Percentiles rank a stretch among this genome's conserved stretches.
phyloP scores from a whole-genome alignment of 257 asterid genomes.

The Solanum paucissectum region DNA sequence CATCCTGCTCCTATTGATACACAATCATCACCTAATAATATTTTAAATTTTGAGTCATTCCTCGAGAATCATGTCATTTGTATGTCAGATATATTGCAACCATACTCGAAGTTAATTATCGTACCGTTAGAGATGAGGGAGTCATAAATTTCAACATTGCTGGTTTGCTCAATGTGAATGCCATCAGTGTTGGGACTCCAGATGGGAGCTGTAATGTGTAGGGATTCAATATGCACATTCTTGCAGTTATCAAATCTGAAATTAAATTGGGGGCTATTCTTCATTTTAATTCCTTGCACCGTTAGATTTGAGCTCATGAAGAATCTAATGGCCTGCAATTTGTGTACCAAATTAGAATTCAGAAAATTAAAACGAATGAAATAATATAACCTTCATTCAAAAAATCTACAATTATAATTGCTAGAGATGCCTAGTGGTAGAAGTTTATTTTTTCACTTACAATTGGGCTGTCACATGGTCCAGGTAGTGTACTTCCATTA shows the following conservation, averaged over 20 bases:
- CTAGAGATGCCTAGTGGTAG: not conserved
- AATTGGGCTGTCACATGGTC: constrained; percentile 57
- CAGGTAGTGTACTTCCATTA: constrained; percentile 27
- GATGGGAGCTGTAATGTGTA: constrained; percentile 40
- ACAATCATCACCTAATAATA: constrained; percentile 44
- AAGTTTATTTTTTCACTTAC: constrained; percentile 22
- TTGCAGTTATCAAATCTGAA: constrained; percentile 49
- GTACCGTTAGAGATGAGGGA: constrained; percentile 42
- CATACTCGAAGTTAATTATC: not conserved
- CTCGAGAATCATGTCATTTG: not conserved
- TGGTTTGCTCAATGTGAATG: constrained; percentile 49
- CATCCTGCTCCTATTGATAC: constrained; percentile 62
- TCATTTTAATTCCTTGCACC: constrained; percentile 37
- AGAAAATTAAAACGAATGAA: not conserved
- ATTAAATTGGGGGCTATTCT: constrained; percentile 53
- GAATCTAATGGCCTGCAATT: constrained; percentile 47
- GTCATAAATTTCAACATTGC: constrained; percentile 36
- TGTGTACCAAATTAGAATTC: not conserved
- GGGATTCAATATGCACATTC: constrained; percentile 39
- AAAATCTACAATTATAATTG: not conserved
- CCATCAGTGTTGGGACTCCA: constrained; percentile 65
- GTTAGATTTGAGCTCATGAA: constrained; percentile 53
- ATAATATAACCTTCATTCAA: not conserved
- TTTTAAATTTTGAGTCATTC: not conserved
- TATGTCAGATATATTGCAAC: not conserved